phyloP scores from a whole-genome alignment of 768 basidiomycete genomes.

The Russula ochroleuca region DNA sequence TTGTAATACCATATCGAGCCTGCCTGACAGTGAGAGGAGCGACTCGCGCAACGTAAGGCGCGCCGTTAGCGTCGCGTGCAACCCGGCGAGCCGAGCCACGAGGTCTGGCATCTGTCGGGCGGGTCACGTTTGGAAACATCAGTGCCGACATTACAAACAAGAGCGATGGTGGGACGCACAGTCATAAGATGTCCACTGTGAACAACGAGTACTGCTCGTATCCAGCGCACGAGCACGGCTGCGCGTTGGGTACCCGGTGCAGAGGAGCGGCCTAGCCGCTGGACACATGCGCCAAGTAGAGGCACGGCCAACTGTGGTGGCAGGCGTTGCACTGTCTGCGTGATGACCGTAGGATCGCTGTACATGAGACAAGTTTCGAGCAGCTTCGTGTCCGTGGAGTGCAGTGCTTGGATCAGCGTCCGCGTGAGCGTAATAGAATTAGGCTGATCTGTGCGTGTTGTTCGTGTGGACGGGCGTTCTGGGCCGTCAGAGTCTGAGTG shows the following conservation, averaged over 20 bases:
- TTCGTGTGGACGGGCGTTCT: slow-evolving; percentile 32
- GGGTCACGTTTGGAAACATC: slow-evolving; percentile 12
- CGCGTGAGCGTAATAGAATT: slow-evolving; percentile 87
- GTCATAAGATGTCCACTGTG: slow-evolving; percentile 94
- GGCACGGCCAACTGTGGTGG: slow-evolving; percentile 86
- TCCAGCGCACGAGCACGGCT: slow-evolving; percentile 65
- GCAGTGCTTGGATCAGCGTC: slow-evolving; percentile 92
- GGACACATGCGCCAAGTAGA: slow-evolving; percentile 82
- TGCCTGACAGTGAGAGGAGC: slow-evolving; percentile 79
- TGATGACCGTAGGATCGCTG: slow-evolving; percentile 74
- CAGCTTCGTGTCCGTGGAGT: slow-evolving; percentile 85
- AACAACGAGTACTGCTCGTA: slow-evolving; percentile 74
- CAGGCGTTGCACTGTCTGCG: slow-evolving; percentile 80
- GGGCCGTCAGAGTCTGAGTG: slow-evolving; percentile 48
- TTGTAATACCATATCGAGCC: slow-evolving; percentile 88
- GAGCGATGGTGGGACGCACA: slow-evolving; percentile 42
- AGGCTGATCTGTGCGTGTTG: slow-evolving; percentile 34
- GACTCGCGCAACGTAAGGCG: slow-evolving; percentile 81
- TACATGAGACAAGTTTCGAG: slow-evolving; percentile 85
- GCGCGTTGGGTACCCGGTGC: slow-evolving; percentile 78
- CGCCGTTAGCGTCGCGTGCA: slow-evolving; percentile 76
- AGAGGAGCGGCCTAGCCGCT: slow-evolving; percentile 76
- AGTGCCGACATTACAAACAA: slow-evolving; percentile 11
- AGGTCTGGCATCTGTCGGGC: slow-evolving; percentile 79
- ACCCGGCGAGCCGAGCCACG: slow-evolving; percentile 76